Evolutionary conservation across 441 rosid species (phyloP).

Genomic region (Theobroma grandiflorum): DNA sequence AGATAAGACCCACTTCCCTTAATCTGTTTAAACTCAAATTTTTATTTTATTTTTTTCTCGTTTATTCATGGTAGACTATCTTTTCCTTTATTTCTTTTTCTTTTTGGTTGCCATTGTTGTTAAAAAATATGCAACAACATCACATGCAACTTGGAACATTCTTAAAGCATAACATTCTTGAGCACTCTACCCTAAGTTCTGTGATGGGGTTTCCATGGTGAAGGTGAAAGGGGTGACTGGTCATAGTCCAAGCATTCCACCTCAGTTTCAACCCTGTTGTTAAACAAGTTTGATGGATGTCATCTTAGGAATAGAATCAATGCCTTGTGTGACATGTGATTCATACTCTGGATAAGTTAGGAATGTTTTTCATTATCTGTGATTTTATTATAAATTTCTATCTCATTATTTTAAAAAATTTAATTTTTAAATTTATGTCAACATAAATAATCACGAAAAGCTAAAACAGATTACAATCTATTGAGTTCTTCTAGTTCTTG

Average conservation of each 20-base stretch:
- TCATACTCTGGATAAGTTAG: too few species aligned
- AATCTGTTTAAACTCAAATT: not conserved
- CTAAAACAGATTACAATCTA: too few species aligned
- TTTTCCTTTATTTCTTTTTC: conserved; percentile 49
- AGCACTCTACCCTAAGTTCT: conserved; percentile 41
- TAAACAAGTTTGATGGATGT: not conserved
- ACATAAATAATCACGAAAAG: too few species aligned
- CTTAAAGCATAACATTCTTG: conserved; percentile 53
- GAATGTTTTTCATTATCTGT: too few species aligned
- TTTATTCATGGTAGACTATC: conserved; percentile 39
- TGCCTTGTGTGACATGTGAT: not conserved
- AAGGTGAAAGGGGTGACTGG: conserved; percentile 31
- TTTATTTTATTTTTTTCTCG: conserved; percentile 21
- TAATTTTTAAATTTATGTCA: too few species aligned
- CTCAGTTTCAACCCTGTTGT: conserved; percentile 29
- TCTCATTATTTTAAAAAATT: too few species aligned
- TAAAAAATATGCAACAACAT: conserved; percentile 31
- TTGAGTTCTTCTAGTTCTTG: too few species aligned
- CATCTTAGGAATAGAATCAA: not conserved
- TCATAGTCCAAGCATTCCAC: conserved; percentile 40
- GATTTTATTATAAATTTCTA: too few species aligned
- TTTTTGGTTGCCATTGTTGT: conserved; percentile 40
- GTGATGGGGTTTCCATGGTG: conserved; percentile 34
- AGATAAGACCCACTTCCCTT: conserved; percentile 40
- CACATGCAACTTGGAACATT: conserved; percentile 72